These are phyloP conservation scores for Quillaja saponaria DNA, from an alignment of 306 rosid genomes.

Conservation along the genomic window DNA sequence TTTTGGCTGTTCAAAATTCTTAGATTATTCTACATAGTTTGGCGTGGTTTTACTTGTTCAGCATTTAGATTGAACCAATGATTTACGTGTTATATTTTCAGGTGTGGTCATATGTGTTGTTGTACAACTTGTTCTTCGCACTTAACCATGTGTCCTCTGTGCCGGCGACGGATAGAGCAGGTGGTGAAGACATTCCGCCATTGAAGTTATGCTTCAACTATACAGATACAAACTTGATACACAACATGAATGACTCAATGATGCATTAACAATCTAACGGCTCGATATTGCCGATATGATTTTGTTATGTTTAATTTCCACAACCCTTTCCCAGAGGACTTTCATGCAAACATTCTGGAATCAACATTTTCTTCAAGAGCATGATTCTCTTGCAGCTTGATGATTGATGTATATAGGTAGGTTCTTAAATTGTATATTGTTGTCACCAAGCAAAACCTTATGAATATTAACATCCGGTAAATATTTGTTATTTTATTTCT, in stretches of 20 bases:
- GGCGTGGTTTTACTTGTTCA: neutral
- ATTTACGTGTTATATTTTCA: slow-evolving; percentile 41
- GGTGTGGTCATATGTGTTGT: slow-evolving; percentile 99
- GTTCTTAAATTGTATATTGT: slow-evolving; percentile 41
- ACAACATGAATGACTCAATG: slow-evolving; percentile 8
- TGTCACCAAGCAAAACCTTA: too few species aligned
- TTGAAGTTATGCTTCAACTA: slow-evolving; percentile 46
- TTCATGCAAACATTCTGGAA: neutral
- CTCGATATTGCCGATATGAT: slow-evolving; percentile 16
- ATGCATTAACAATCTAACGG: slow-evolving; percentile 22
- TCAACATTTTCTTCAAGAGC: neutral
- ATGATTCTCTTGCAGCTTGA: slow-evolving; percentile 5
- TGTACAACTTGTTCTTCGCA: slow-evolving; percentile 82
- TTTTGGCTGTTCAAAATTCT: slow-evolving; percentile 19
- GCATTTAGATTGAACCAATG: slow-evolving; percentile 14
- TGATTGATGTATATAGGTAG: too few species aligned
- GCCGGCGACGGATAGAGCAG: slow-evolving; percentile 83
- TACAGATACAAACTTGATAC: slow-evolving; percentile 11
- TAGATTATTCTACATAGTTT: slow-evolving; percentile 8
- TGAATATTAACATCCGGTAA: too few species aligned
- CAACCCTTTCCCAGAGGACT: slow-evolving; percentile 22
- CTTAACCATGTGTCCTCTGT: slow-evolving; percentile 86
- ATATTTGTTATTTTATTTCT: too few species aligned
- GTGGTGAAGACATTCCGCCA: slow-evolving; percentile 92
- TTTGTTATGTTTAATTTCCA: neutral